These are phyloP conservation scores for Diaporthe amygdali DNA, from an alignment of 2,329 filamentous ascomycete species.

Conservation along the genomic window DNA sequence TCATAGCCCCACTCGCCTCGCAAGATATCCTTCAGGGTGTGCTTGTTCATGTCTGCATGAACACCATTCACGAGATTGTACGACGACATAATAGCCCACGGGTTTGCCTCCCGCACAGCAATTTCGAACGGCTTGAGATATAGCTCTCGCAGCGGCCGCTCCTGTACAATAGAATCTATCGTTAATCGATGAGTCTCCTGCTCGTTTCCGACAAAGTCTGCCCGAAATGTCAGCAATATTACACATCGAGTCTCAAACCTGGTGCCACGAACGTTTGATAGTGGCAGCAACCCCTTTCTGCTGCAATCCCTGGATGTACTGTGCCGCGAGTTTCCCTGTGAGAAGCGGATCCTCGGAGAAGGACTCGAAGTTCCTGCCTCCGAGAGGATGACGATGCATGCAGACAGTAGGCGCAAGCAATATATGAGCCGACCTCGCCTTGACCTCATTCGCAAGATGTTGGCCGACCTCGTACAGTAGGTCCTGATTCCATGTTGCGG, in stretches of 20 bases:
- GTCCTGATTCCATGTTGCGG: slow-evolving; percentile 78
- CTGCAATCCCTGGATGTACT: slow-evolving; percentile 76
- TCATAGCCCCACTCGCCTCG: slow-evolving; percentile 68
- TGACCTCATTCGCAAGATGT: slow-evolving; percentile 73
- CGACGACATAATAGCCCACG: slow-evolving; percentile 73
- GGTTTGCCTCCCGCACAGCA: slow-evolving; percentile 70
- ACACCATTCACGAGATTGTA: slow-evolving; percentile 72
- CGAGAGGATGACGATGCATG: slow-evolving; percentile 81
- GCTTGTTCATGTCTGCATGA: slow-evolving; percentile 62
- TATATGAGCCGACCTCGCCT: slow-evolving; percentile 75
- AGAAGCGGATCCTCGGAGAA: slow-evolving; percentile 84
- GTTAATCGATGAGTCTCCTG: slow-evolving; percentile 72
- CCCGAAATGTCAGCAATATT: slow-evolving; percentile 15
- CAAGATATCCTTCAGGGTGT: slow-evolving; percentile 61
- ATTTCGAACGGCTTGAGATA: slow-evolving; percentile 81
- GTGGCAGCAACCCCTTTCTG: slow-evolving; percentile 77
- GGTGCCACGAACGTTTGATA: slow-evolving; percentile 67
- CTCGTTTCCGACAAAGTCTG: slow-evolving; percentile 74
- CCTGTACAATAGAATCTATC: slow-evolving; percentile 67
- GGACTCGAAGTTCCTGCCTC: slow-evolving; percentile 86
- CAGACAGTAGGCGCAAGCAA: slow-evolving; percentile 80
- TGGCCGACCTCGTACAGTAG: slow-evolving; percentile 73
- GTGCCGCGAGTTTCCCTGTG: slow-evolving; percentile 74
- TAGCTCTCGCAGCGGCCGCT: slow-evolving; percentile 70
- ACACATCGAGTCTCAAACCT: slow-evolving; percentile 10